Evolutionary conservation across 1,284 basidiomycete genomes (phyloP).

Genomic region (Ceratobasidium theobromae): DNA sequence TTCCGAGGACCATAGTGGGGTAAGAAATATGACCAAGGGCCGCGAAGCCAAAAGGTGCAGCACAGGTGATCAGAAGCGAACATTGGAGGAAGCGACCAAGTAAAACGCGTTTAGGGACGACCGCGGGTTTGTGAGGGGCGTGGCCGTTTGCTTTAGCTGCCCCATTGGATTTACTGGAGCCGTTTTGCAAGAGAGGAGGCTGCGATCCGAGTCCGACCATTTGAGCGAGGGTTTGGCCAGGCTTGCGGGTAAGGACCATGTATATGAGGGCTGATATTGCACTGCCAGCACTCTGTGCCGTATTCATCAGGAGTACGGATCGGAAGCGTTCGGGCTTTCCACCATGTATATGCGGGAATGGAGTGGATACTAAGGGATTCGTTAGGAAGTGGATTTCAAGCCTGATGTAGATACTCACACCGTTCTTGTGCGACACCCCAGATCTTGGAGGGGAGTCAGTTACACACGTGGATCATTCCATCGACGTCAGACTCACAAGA

Average conservation of each 20-base stretch:
- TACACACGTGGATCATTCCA: neutral
- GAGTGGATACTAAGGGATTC: constrained; percentile 67
- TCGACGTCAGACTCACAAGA: constrained; percentile 51
- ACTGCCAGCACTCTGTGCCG: constrained; percentile 81
- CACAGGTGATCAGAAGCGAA: constrained; percentile 84
- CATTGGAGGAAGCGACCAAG: constrained; percentile 78
- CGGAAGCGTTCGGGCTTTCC: constrained; percentile 74
- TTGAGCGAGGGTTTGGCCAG: constrained; percentile 54
- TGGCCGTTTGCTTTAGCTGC: constrained; percentile 41
- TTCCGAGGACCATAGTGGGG: constrained; percentile 97
- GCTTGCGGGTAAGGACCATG: constrained; percentile 65
- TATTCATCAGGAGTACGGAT: constrained; percentile 85
- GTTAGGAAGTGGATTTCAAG: neutral
- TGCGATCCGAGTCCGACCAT: constrained; percentile 56
- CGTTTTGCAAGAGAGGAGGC: constrained; percentile 35
- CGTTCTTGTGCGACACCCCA: constrained; percentile 94
- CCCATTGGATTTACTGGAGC: constrained; percentile 26
- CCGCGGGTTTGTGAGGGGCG: constrained; percentile 44
- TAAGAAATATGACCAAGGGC: constrained; percentile 95
- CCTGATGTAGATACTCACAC: constrained; percentile 53
- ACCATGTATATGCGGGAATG: constrained; percentile 70
- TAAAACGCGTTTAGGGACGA: constrained; percentile 48
- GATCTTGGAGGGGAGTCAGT: constrained; percentile 48
- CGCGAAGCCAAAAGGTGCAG: constrained; percentile 93
- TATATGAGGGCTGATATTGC: constrained; percentile 78